Evolutionary conservation across 306 rosid genomes (phyloP).

Genomic region (Vachellia collinsii): DNA sequence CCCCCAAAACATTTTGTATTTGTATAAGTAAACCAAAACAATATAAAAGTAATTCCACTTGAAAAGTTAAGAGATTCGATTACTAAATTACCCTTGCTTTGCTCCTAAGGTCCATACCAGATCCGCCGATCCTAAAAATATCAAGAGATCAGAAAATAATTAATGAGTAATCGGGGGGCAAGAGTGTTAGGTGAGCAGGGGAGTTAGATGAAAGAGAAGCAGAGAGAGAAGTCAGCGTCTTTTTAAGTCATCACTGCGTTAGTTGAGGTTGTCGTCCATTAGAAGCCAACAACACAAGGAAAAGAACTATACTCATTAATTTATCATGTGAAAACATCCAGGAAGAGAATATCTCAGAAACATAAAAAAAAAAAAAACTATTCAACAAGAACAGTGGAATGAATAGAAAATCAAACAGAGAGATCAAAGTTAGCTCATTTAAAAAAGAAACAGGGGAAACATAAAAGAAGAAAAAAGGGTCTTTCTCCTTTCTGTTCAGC

Average conservation of each 20-base stretch:
- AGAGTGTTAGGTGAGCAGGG: neutral
- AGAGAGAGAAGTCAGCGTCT: neutral
- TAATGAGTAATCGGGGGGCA: neutral
- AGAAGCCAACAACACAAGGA: neutral
- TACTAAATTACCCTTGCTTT: slow-evolving; percentile 79
- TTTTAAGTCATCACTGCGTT: neutral
- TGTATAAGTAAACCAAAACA: neutral
- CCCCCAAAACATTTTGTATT: slow-evolving; percentile 29
- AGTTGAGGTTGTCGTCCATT: neutral
- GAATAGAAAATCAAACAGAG: neutral
- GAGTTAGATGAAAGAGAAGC: slow-evolving; percentile 2
- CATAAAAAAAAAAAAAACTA: neutral
- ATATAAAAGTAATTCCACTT: neutral
- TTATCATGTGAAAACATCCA: neutral
- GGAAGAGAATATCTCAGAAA: slow-evolving; percentile 2
- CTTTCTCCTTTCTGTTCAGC: neutral
- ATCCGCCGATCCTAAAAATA: slow-evolving; percentile 84
- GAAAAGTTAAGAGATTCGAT: neutral
- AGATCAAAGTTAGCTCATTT: neutral
- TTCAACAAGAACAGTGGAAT: neutral
- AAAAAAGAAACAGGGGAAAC: slow-evolving; percentile 3
- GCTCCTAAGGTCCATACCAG: slow-evolving; percentile 89
- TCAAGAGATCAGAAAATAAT: neutral
- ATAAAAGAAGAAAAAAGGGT: neutral
- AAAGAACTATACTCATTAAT: neutral